Evolutionary conservation across 176 grass and related monocot species (phyloP), one percentile per base, ranked within the genome.

Genomic region (Neostapfia colusana): DNA sequence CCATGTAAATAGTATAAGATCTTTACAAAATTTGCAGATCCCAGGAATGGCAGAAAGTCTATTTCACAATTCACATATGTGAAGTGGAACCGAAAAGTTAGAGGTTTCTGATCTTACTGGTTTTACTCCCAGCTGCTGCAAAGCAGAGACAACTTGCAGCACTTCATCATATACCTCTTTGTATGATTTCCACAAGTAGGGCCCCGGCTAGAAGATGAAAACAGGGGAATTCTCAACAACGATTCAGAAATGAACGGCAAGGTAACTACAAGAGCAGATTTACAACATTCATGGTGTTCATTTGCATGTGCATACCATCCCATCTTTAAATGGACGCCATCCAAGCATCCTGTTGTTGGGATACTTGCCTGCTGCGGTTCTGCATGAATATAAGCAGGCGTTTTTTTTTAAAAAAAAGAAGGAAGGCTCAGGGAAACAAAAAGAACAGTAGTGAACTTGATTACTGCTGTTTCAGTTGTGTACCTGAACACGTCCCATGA

Each of bases 401-500:
- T 59, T 46, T 46, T 46, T 3, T 45, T 45, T 13, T 2, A 45
- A 15, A 45, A 45, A 45, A 45, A n/a, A n/a, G n/a, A n/a, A n/a
- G n/a, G n/a, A n/a, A n/a, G n/a, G n/a, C n/a, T n/a, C n/a, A n/a
- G n/a, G n/a, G n/a, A n/a, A n/a, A n/a, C n/a, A n/a, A n/a, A 65
- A 78, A 16, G 0, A 67, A 16, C 17, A 67, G 21, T 34, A 18
- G 15, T 26, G 66, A 75, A 24, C 0, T 71, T 28, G 27, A 38
- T 53, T 53, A 3, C 54, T 51, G 0, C 48, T 76, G 4, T 43
- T 75, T 65, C 15, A 72, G 28, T 9, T 21, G 7, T 77, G 66
- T 88, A 99, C 95, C 95, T 99, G 83, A 99, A 99, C 41, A 95
- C 87, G 73, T 99, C 91, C 95, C 95, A 99, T 80, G 95, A 99